Conservation (phyloP, 2,329 filamentous ascomycete genomes). For the Orbilia javanica region DNA sequence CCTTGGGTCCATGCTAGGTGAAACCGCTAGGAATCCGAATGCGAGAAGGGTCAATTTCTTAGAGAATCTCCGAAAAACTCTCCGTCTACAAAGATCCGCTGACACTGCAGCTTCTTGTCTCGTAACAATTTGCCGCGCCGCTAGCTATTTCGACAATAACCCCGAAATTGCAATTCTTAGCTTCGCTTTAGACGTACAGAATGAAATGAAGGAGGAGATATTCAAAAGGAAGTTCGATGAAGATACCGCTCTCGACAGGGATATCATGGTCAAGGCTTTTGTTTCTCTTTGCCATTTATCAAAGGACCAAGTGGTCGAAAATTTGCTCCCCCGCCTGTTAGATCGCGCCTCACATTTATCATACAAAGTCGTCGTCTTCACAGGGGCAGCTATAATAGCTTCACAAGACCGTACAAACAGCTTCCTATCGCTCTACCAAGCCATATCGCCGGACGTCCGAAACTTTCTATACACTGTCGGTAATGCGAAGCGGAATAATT, state of each 20-base stretch:
- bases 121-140: conserved; percentile 73
- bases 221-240: conserved; percentile 64
- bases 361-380: conserved; percentile 75
- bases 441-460: conserved; percentile 62
- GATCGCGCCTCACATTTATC: conserved; percentile 71
- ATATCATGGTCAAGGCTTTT: conserved; percentile 76
- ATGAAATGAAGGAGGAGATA: conserved; percentile 70
- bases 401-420: conserved; percentile 60
- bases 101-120: conserved; percentile 77
- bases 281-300: conserved; percentile 75
- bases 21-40: conserved; percentile 74
- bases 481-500: conserved; percentile 46
- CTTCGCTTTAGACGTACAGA: conserved; percentile 77
- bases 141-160: conserved; percentile 74
- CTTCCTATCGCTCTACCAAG: conserved; percentile 60
- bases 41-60: conserved; percentile 76
- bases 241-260: conserved; percentile 71
- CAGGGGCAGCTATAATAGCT: conserved; percentile 67
- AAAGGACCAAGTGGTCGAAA: conserved; percentile 72
- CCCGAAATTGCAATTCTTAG: conserved; percentile 75
- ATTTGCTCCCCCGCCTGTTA: conserved; percentile 72
- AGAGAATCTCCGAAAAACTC: conserved; percentile 73
- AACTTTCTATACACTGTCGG: conserved; percentile 61
- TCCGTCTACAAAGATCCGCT: conserved; percentile 72
- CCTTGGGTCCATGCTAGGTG: conserved; percentile 76